A percentile compares a stretch with the other conserved stretches of the same genome.
Conservation (phyloP, 2,329 filamentous ascomycete genomes). For the Onygenales sp. region DNA sequence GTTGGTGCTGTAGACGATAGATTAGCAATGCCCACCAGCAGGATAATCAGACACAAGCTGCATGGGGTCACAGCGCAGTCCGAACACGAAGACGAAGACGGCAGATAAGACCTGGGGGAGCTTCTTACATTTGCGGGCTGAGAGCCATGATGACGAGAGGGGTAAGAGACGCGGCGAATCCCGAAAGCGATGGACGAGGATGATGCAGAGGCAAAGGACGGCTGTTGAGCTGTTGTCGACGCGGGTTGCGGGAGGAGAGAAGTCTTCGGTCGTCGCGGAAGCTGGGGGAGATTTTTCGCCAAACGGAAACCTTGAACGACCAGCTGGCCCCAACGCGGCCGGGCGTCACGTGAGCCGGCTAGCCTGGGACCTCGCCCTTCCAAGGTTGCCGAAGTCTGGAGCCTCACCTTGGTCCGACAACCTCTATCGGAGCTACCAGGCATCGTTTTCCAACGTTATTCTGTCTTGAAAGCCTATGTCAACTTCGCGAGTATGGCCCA, state of each 20-base stretch:
- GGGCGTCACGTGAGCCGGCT: too few species aligned
- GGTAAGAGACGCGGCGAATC: neutral
- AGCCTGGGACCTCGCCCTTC: too few species aligned
- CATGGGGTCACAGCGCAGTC: neutral
- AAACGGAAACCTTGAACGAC: too few species aligned
- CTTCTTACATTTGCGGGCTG: slow-evolving; percentile 20
- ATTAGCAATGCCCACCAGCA: slow-evolving; percentile 8
- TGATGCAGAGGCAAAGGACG: neutral
- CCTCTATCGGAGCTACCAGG: too few species aligned
- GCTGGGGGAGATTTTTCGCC: too few species aligned
- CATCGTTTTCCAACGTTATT: too few species aligned
- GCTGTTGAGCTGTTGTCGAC: slow-evolving; percentile 1
- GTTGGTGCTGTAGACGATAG: slow-evolving; percentile 58
- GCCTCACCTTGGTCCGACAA: too few species aligned
- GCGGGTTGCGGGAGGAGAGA: neutral
- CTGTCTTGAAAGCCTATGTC: too few species aligned
- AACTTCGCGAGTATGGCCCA: too few species aligned
- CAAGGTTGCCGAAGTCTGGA: too few species aligned
- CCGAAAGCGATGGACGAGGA: neutral
- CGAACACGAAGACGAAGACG: neutral
- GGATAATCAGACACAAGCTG: neutral
- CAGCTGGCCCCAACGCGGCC: too few species aligned
- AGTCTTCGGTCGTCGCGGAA: too few species aligned
- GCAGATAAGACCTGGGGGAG: neutral
- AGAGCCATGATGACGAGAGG: slow-evolving; percentile 16